Conservation (phyloP, 257 asterid species). For the Petunia axillaris region DNA sequence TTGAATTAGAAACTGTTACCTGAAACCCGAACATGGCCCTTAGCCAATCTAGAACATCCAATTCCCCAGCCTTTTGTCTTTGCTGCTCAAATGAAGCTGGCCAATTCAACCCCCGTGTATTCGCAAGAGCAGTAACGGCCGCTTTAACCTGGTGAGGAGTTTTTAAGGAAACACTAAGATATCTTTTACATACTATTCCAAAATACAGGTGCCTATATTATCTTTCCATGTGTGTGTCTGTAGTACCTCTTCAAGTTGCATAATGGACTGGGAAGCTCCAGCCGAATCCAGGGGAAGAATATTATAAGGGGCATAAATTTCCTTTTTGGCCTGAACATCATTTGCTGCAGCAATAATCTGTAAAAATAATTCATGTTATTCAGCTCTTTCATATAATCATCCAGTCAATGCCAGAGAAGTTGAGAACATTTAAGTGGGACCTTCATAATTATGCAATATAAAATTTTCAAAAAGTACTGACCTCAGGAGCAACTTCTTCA, state of each 20-base stretch:
- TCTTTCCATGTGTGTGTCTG: slow-evolving; percentile 20
- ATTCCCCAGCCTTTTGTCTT: slow-evolving; percentile 77
- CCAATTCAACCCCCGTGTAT: slow-evolving; percentile 78
- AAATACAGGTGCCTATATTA: neutral
- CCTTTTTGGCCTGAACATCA: slow-evolving; percentile 95
- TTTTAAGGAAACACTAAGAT: neutral
- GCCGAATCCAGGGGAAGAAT: slow-evolving; percentile 97
- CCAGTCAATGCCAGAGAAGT: slow-evolving; percentile 22
- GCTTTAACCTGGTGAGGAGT: slow-evolving; percentile 78
- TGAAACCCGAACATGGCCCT: slow-evolving; percentile 98
- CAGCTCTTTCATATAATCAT: slow-evolving; percentile 25
- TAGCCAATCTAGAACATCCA: slow-evolving; percentile 98
- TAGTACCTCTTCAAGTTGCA: slow-evolving; percentile 98
- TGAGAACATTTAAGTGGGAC: neutral
- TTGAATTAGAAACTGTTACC: slow-evolving; percentile 53
- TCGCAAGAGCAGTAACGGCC: slow-evolving; percentile 69
- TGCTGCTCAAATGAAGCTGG: slow-evolving; percentile 83
- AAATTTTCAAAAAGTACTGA: slow-evolving; percentile 35
- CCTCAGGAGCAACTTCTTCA: slow-evolving; percentile 99
- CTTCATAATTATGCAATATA: neutral
- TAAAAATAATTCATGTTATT: slow-evolving; percentile 29
- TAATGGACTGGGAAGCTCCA: slow-evolving; percentile 88
- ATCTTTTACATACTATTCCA: slow-evolving; percentile 18
- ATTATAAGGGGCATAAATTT: slow-evolving; percentile 87
- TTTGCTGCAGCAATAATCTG: slow-evolving; percentile 98